These are phyloP conservation scores for Boletus speciosus DNA, from an alignment of 768 basidiomycete species.

Conservation along the genomic window DNA sequence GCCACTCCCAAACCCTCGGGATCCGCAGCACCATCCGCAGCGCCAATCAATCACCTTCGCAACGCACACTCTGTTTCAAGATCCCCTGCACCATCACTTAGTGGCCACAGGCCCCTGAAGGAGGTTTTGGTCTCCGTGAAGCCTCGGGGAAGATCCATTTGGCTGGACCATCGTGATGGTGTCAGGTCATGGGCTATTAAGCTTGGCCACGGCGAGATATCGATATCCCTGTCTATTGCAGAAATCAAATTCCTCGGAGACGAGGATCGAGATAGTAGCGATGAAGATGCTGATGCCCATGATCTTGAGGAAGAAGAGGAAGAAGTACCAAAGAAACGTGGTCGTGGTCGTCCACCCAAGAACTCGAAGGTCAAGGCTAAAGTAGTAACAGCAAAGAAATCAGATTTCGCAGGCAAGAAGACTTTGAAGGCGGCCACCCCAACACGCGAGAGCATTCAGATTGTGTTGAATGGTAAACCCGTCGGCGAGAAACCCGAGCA, in stretches of 20 bases:
- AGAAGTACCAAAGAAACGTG: slow-evolving; percentile 41
- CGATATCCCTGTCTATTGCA: slow-evolving; percentile 48
- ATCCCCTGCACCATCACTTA: slow-evolving; percentile 29
- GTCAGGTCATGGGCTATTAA: slow-evolving; percentile 73
- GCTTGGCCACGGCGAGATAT: slow-evolving; percentile 54
- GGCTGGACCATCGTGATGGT: slow-evolving; percentile 63
- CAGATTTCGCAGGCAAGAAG: slow-evolving; percentile 40
- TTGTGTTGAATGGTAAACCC: slow-evolving; percentile 59
- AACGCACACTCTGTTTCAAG: slow-evolving; percentile 32
- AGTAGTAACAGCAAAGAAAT: slow-evolving; percentile 31
- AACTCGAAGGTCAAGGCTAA: slow-evolving; percentile 33
- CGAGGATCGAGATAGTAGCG: slow-evolving; percentile 58
- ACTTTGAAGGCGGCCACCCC: slow-evolving; percentile 39
- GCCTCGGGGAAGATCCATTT: slow-evolving; percentile 55
- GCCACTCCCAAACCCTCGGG: slow-evolving; percentile 18
- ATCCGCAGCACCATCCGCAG: slow-evolving; percentile 2
- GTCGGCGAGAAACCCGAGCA: slow-evolving; percentile 45
- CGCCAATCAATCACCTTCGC: slow-evolving; percentile 15
- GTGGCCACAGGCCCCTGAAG: slow-evolving; percentile 45
- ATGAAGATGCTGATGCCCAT: slow-evolving; percentile 45
- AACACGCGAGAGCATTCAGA: slow-evolving; percentile 47
- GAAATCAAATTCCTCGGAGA: slow-evolving; percentile 53
- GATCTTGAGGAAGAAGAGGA: slow-evolving; percentile 47
- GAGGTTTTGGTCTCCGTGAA: slow-evolving; percentile 52
- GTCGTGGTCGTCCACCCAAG: slow-evolving; percentile 35